phyloP scores from a whole-genome alignment of 148 eudicot genomes.

The Rhododendron vialii region DNA sequence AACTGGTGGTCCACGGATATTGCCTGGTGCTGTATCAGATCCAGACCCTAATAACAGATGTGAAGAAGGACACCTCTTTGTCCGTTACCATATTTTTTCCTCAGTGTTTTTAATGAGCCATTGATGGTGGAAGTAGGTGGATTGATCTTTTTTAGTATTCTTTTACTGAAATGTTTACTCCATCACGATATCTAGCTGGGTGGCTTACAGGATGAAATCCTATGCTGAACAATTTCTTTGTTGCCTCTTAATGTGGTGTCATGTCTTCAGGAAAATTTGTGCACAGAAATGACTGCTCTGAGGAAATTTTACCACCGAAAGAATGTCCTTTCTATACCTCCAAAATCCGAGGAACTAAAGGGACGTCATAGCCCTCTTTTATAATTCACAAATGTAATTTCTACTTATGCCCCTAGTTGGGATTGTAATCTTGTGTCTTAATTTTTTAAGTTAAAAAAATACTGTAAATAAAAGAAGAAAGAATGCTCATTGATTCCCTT shows the following conservation, averaged over 20 bases:
- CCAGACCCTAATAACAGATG: background rate
- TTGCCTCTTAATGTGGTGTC: background rate
- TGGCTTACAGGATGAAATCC: background rate
- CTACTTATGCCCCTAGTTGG: background rate
- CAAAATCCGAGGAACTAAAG: background rate
- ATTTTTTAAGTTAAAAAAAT: too few species aligned
- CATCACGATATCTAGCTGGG: background rate
- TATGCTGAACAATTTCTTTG: background rate
- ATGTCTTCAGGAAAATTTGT: background rate
- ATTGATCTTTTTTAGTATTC: background rate
- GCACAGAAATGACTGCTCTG: background rate
- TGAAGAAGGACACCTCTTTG: background rate
- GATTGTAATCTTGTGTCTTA: background rate
- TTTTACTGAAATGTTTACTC: background rate
- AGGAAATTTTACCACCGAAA: too few species aligned
- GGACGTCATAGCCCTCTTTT: background rate
- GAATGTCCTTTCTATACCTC: background rate
- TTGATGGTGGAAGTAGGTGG: background rate
- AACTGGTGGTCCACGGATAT: background rate
- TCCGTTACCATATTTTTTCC: background rate
- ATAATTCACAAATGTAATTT: background rate
- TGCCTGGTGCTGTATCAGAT: background rate
- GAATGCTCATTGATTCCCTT: background rate
- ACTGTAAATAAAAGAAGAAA: background rate
- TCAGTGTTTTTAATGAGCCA: background rate